A percentile compares a stretch with the other conserved stretches of the same genome.
Conservation (phyloP, 2,329 filamentous ascomycete species). For the Botrytis galanthina region DNA sequence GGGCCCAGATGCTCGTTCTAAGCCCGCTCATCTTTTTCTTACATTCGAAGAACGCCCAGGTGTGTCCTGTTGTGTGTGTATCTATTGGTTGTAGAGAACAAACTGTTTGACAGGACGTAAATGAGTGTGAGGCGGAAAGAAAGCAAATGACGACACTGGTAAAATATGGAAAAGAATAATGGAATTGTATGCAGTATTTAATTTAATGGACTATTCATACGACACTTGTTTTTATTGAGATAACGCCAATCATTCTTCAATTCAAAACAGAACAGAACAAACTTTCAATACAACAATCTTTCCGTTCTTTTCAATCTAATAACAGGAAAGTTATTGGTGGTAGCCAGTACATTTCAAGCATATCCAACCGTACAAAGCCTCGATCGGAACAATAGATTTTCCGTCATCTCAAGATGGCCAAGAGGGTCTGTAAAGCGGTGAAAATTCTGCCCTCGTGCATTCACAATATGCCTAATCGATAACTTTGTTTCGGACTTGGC, state of each 20-base stretch:
- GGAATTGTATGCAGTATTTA: neutral
- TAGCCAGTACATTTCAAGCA: neutral
- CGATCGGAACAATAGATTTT: neutral
- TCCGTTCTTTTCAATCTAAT: neutral
- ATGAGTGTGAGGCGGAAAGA: neutral
- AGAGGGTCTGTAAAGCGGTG: neutral
- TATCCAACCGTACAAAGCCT: neutral
- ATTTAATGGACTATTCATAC: neutral
- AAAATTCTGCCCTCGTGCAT: neutral
- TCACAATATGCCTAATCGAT: too few species aligned
- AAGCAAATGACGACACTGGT: neutral
- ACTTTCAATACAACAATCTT: neutral
- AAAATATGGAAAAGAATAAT: constrained; percentile 2
- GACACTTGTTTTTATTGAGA: neutral
- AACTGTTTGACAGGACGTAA: neutral
- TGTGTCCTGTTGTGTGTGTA: neutral
- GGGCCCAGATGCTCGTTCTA: constrained; percentile 15
- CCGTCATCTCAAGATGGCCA: neutral
- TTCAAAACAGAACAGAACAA: neutral
- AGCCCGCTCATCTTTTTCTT: constrained; percentile 7
- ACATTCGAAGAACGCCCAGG: neutral
- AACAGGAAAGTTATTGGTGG: neutral
- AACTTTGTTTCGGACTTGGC: neutral
- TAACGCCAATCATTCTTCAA: neutral
- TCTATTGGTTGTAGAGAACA: neutral